Base-by-base conservation (phyloP, 495 filamentous ascomycete genomes). In the Staphylotrichum longicolle region DNA sequence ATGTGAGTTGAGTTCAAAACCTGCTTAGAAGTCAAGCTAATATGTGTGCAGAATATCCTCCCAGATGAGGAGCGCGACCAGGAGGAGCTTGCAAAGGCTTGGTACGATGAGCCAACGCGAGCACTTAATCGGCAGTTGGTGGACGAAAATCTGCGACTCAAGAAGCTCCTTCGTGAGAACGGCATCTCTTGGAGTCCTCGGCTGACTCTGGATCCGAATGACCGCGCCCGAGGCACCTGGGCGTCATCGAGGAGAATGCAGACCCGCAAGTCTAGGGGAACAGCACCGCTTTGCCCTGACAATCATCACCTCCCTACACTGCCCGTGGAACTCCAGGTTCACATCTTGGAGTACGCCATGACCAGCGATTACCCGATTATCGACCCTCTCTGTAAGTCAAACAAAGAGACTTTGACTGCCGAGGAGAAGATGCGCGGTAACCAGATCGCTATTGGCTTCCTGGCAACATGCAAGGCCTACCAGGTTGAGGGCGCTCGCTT, bases 21-120 rank as follows among this genome's bases (percentile, higher is more conserved):
- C 27, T 34, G 10, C 45, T 8, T 48, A 12, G 46, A 35, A 27
- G 0, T 8, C 6, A 5, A 46, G 53, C 64, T 64, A 15, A 60
- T 9, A 1, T 2, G 49, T 15, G 8, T 11, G 49, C 46, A 61
- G 57, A 39, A 20, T 47, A 30, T 59, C 20, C 12, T 48, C 47
- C 73, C 77, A 12, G 71, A 67, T 65, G 77, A 79, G 57, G 71
- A 72, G 52, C 75, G 75, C 41, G 77, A 79, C 59, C 73, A 76
- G 58, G 66, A 70, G 41, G 75, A 78, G 30, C 69, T 71, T 63
- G 75, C 75, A 48, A 71, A 75, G 62, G 63, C 67, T 32, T 74
- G 69, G 39, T 77, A 75, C 61, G 75, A 77, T 33, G 63, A 73
- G 14, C 75, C 73, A 20, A 60, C 75, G 10, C 74, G 75, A n/a